Percentiles rank a stretch among this genome's conserved stretches.
Evolutionary conservation across 768 basidiomycete genomes (phyloP).

Genomic region (Pleurotus eryngii): DNA sequence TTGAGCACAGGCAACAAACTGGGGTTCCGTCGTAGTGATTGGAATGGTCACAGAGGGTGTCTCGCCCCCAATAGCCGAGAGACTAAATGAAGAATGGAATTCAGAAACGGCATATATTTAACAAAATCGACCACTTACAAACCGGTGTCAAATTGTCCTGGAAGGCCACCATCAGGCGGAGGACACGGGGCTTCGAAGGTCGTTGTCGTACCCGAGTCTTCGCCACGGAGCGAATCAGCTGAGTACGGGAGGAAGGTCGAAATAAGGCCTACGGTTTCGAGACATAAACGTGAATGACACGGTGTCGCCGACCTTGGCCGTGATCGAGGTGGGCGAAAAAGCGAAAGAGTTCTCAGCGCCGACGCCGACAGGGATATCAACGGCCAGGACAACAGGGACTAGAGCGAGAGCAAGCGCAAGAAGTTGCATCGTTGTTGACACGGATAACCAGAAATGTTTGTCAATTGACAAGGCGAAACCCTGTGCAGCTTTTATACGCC

Average conservation of each 20-base stretch:
- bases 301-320: slow-evolving; percentile 14
- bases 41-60: slow-evolving; percentile 10
- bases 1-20: slow-evolving; percentile 18
- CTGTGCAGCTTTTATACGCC: not conserved
- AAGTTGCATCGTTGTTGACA: not conserved
- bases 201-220: slow-evolving; percentile 17
- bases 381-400: slow-evolving; percentile 11
- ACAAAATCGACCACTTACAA: slow-evolving; percentile 9
- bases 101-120: not conserved
- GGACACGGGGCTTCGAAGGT: slow-evolving; percentile 17
- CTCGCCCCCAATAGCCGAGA: slow-evolving; percentile 13
- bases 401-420: slow-evolving; percentile 9
- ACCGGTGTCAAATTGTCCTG: slow-evolving; percentile 16
- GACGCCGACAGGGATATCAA: slow-evolving; percentile 12
- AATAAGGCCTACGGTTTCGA: slow-evolving; percentile 11
- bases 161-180: slow-evolving; percentile 15
- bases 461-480: not conserved
- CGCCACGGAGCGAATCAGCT: not conserved
- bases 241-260: not conserved
- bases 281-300: slow-evolving; percentile 17
- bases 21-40: slow-evolving; percentile 13
- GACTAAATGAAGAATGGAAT: not conserved
- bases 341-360: slow-evolving; percentile 12
- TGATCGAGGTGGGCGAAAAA: slow-evolving; percentile 13
- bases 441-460: not conserved